These are phyloP conservation scores for Triticum monococcum DNA, from an alignment of 176 grass and related monocot species.

Conservation along the genomic window DNA sequence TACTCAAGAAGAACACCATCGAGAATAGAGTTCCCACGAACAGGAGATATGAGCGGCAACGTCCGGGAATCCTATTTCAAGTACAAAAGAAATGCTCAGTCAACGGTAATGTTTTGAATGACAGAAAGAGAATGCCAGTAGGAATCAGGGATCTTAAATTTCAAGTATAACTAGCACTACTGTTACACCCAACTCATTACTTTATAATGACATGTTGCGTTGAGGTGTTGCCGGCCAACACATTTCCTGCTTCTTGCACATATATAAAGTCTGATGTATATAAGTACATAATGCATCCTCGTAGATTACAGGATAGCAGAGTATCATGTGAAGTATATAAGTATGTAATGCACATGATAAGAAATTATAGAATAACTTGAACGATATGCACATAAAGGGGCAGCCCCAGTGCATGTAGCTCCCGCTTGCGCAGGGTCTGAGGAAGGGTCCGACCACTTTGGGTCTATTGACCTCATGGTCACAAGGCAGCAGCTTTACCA, in stretches of 20 bases:
- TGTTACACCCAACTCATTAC: not conserved
- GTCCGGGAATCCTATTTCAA: not conserved
- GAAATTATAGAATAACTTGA: not conserved
- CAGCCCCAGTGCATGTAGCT: no score
- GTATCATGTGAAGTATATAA: not conserved
- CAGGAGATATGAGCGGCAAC: not conserved
- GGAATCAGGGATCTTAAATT: not conserved
- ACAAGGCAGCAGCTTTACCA: no score
- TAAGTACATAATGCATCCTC: not conserved
- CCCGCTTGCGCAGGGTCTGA: no score
- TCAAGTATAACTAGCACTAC: not conserved
- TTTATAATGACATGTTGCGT: not conserved
- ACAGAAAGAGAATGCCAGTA: not conserved
- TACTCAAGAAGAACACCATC: not conserved
- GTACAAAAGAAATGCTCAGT: not conserved
- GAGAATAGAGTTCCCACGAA: conserved; percentile 6
- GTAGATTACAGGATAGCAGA: not conserved
- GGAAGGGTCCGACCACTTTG: no score
- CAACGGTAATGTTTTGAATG: not conserved
- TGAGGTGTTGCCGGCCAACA: not conserved
- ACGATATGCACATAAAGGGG: not conserved
- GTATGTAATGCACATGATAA: not conserved
- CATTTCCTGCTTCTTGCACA: not conserved
- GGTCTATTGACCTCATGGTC: no score
- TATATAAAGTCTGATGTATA: not conserved